These are phyloP conservation scores for Hordeum pubiflorum DNA, from an alignment of 202 grass and related monocot genomes.

Conservation along the genomic window DNA sequence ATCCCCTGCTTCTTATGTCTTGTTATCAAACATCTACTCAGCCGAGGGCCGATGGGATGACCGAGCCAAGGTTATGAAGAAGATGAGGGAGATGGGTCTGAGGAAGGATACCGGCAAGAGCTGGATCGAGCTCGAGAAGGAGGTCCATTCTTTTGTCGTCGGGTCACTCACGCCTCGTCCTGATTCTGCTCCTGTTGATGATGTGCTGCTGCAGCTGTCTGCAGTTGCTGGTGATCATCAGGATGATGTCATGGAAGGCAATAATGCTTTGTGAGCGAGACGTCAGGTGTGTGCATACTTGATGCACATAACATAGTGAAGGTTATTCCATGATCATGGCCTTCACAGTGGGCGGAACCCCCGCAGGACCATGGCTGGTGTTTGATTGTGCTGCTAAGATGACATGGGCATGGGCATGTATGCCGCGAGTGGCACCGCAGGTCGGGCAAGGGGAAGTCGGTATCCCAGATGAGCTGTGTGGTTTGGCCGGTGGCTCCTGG, in stretches of 20 bases:
- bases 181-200: constrained; percentile 16
- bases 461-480: neutral
- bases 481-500: neutral
- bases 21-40: constrained; percentile 71
- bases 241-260: constrained; percentile 20
- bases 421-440: neutral
- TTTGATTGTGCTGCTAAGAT: neutral
- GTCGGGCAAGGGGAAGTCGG: neutral
- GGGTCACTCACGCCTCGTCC: constrained; percentile 25
- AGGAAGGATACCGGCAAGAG: constrained; percentile 81
- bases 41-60: constrained; percentile 55
- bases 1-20: constrained; percentile 48
- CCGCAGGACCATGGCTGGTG: neutral
- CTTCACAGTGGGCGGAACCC: neutral
- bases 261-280: constrained; percentile 30
- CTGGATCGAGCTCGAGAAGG: constrained; percentile 71
- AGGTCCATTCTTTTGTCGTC: constrained; percentile 33
- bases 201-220: constrained; percentile 33
- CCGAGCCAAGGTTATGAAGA: constrained; percentile 45
- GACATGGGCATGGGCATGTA: neutral
- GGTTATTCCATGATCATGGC: neutral
- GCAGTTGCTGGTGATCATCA: constrained; percentile 30
- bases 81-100: constrained; percentile 54
- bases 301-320: neutral
- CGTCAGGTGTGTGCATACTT: neutral